Evolutionary conservation across 371 early-diverging fungal species (phyloP).

Genomic region (Mucor mucedo): DNA sequence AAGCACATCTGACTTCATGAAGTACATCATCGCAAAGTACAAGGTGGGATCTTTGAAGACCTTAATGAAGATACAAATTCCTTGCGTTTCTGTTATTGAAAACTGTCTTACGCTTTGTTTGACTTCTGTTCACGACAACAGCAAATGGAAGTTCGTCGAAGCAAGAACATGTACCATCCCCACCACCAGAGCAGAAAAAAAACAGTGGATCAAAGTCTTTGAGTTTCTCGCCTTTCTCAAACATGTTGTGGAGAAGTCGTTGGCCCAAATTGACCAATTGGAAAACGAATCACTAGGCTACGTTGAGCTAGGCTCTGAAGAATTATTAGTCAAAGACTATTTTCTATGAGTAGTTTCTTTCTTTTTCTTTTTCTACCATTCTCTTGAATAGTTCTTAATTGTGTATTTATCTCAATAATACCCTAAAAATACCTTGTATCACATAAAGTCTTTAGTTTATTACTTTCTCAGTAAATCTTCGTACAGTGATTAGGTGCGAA

Average conservation of each 20-base stretch:
- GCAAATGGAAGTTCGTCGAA: slow-evolving; percentile 17
- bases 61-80: slow-evolving; percentile 8
- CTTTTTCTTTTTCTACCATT: neutral
- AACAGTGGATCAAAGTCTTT: slow-evolving; percentile 14
- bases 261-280: slow-evolving; percentile 7
- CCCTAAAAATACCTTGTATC: neutral
- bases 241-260: slow-evolving; percentile 9
- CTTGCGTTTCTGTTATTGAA: slow-evolving; percentile 11
- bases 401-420: neutral
- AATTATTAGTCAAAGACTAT: slow-evolving; percentile 15
- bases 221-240: slow-evolving; percentile 14
- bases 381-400: neutral
- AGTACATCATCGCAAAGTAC: slow-evolving; percentile 12
- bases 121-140: slow-evolving; percentile 10
- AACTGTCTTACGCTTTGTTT: slow-evolving; percentile 17
- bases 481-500: no score
- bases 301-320: slow-evolving; percentile 6
- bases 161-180: slow-evolving; percentile 14
- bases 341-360: slow-evolving; percentile 4
- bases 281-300: slow-evolving; percentile 16
- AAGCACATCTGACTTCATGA: slow-evolving; percentile 15
- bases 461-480: neutral
- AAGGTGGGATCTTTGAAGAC: slow-evolving; percentile 16
- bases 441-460: neutral
- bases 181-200: slow-evolving; percentile 12